A percentile compares a stretch with the other conserved stretches of the same genome.
Conservation (phyloP, 2,329 filamentous ascomycete species). For the Pseudocercospora pini-densiflorae region DNA sequence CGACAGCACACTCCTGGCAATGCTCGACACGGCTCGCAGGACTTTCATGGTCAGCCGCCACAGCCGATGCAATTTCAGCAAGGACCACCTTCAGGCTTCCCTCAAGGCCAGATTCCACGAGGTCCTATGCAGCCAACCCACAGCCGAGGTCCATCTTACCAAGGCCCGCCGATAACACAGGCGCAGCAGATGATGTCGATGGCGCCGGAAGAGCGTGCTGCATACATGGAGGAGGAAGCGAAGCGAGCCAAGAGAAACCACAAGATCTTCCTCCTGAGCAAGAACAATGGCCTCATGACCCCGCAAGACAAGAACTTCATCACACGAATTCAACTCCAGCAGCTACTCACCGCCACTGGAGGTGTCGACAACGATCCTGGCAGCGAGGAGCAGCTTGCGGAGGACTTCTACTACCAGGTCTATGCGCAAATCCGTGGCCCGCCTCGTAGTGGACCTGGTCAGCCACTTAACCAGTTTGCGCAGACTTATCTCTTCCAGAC, state of each 20-base stretch:
- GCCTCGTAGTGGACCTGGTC: constrained; percentile 86
- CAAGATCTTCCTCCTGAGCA: constrained; percentile 92
- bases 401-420: constrained; percentile 99
- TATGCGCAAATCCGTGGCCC: constrained; percentile 89
- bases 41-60: constrained; percentile 33
- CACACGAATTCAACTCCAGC: constrained; percentile 94
- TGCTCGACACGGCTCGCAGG: constrained; percentile 30
- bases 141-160: constrained; percentile 54
- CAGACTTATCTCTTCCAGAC: constrained; percentile 98
- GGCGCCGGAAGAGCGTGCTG: constrained; percentile 80
- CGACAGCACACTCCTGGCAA: constrained; percentile 36
- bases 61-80: constrained; percentile 34
- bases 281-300: constrained; percentile 97
- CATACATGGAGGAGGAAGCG: constrained; percentile 87
- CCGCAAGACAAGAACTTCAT: constrained; percentile 99
- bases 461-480: constrained; percentile 93
- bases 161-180: constrained; percentile 63
- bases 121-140: constrained; percentile 40
- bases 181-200: constrained; percentile 76
- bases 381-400: constrained; percentile 77
- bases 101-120: constrained; percentile 40
- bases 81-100: constrained; percentile 27
- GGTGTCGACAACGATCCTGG: constrained; percentile 76
- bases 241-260: constrained; percentile 96
- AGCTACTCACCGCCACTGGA: constrained; percentile 89